Evolutionary conservation across 768 basidiomycete species (phyloP), one percentile per base, ranked within the genome.

Genomic region (Mrakia hoshinonis): DNA sequence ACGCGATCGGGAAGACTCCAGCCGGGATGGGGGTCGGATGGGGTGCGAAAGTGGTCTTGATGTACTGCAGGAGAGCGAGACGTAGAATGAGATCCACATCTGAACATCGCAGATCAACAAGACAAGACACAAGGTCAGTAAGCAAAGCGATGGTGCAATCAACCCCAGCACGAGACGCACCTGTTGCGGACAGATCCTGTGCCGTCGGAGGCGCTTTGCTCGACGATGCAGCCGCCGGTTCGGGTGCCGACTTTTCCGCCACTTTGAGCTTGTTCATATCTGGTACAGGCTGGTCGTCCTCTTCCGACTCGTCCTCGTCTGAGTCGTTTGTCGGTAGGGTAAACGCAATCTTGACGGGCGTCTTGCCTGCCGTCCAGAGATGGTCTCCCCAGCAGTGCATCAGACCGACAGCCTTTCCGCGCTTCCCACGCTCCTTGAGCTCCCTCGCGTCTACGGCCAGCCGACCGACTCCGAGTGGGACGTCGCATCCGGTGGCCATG

Each of bases 371-470:
- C 10, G 36, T 47, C 72, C 72, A 73, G 12, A 73, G 72, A 54
- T 51, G 47, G 39, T 73, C 72, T 6, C 54, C 39, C 72, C 72
- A 90, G 2, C 86, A 85, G 75, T 92, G 91, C 24, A 87, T 73
- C 4, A 90, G 80, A 47, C 82, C 81, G 11, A 91, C 89, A 0
- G 89, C 91, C 77, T 92, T 92, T 0, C 91, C 91, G 75, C 89
- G 90, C 66, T 81, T 82, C 26, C 79, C 81, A n/a, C 80, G 79
- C 55, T 80, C 78, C 48, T 76, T 76, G 68, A 90, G 76, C 55
- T 82, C 81, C 65, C 83, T 81, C 55, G 83, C 38, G 3, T 65
- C 58, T 12, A 89, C 79, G 4, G 86, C 88, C 83, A 90, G 84
- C 31, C 83, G 82, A 1, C 91, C 91, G 7, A 93, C 85, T 46